A percentile compares a stretch with the other conserved stretches of the same genome.
These are phyloP conservation scores for Punica granatum DNA, from an alignment of 345 rosid species.

Conservation along the genomic window DNA sequence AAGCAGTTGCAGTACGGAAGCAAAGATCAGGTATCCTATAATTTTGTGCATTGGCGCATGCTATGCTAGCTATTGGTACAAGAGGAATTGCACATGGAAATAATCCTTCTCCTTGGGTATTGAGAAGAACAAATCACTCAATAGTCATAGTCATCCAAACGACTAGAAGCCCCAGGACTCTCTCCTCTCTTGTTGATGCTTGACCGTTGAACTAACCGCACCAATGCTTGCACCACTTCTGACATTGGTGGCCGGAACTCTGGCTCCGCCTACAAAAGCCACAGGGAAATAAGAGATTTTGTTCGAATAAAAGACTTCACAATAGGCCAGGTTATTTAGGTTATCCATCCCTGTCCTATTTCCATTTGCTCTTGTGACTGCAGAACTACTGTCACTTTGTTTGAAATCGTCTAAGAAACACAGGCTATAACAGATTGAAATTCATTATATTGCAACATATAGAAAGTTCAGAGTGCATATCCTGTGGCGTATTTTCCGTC, in stretches of 20 bases:
- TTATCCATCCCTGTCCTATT: no score
- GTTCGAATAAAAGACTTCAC: background rate
- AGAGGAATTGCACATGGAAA: background rate
- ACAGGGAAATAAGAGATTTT: background rate
- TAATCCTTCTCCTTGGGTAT: background rate
- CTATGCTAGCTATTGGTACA: constrained; percentile 1
- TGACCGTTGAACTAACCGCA: constrained; percentile 53
- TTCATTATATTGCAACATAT: background rate
- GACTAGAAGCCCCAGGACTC: constrained; percentile 37
- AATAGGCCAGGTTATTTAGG: background rate
- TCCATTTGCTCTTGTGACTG: background rate
- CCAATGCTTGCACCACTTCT: constrained; percentile 77
- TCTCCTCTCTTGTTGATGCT: constrained; percentile 47
- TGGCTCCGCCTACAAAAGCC: constrained; percentile 47
- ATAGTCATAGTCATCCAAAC: constrained; percentile 40
- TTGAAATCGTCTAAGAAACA: background rate
- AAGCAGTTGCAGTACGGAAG: background rate
- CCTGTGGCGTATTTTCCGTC: background rate
- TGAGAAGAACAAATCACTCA: constrained; percentile 5
- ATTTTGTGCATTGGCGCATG: background rate
- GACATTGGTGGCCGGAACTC: constrained; percentile 78
- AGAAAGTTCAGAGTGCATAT: background rate
- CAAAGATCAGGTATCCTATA: background rate
- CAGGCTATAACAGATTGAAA: background rate
- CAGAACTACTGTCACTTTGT: background rate